Evolutionary conservation across 139 green algal genomes (phyloP).

Genomic region (Chlamydomonas sphaeroides): DNA sequence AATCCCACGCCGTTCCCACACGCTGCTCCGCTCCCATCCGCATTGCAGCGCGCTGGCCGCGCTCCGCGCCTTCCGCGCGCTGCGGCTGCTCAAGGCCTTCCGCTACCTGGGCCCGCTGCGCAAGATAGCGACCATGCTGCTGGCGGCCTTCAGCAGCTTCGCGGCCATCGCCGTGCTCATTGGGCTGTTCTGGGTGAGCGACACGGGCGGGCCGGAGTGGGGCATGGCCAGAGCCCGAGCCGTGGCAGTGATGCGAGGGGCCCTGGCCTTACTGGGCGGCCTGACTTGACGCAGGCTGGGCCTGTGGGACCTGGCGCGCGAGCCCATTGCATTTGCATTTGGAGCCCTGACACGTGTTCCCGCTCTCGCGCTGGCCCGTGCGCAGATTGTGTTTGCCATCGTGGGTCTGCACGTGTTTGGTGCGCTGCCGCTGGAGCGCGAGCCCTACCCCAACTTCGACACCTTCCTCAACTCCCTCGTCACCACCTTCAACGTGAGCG

Average conservation of each 20-base stretch:
- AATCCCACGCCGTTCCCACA: too few species aligned
- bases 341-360: too few species aligned
- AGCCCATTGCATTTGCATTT: too few species aligned
- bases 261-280: too few species aligned
- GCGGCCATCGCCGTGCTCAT: slow-evolving; percentile 74
- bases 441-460: slow-evolving; percentile 71
- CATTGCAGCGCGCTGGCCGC: slow-evolving; percentile 56
- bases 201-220: too few species aligned
- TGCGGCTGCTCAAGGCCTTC: slow-evolving; percentile 80
- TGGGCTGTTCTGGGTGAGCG: slow-evolving; percentile 75
- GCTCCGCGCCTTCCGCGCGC: slow-evolving; percentile 70
- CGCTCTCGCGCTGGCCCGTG: too few species aligned
- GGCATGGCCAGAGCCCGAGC: too few species aligned
- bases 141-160: slow-evolving; percentile 68
- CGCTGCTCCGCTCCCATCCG: neutral
- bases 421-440: slow-evolving; percentile 35
- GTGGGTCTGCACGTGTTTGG: slow-evolving; percentile 82
- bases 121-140: slow-evolving; percentile 71
- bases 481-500: slow-evolving; percentile 70
- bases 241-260: too few species aligned
- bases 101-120: slow-evolving; percentile 66
- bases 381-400: slow-evolving; percentile 75
- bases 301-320: too few species aligned
- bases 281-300: too few species aligned
- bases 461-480: slow-evolving; percentile 69